phyloP scores from a whole-genome alignment of 257 asterid genomes.

The Nyctanthes arbortristis region DNA sequence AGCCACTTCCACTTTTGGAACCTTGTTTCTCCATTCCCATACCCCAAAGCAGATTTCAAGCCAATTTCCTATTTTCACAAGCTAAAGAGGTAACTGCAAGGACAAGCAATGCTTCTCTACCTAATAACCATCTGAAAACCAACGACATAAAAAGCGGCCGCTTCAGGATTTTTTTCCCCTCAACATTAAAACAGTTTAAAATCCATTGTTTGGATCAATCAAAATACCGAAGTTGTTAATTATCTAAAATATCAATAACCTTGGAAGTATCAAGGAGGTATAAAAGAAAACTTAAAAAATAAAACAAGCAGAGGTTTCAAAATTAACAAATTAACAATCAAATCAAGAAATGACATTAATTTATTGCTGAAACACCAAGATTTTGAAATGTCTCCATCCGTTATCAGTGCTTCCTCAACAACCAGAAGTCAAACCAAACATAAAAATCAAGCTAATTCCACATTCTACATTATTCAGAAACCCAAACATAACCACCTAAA shows the following conservation, averaged over 20 bases:
- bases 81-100: slow-evolving; percentile 19
- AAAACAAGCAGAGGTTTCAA: slow-evolving; percentile 9
- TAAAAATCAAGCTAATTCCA: neutral
- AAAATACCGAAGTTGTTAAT: neutral
- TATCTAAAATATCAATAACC: neutral
- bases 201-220: neutral
- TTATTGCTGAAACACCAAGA: neutral
- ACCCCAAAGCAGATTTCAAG: slow-evolving; percentile 18
- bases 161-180: too few relatives aligned
- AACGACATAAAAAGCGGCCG: neutral
- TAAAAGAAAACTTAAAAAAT: too few relatives aligned
- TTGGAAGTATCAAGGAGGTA: too few relatives aligned
- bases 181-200: too few relatives aligned
- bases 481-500: neutral
- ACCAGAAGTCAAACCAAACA: neutral
- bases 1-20: slow-evolving; percentile 71
- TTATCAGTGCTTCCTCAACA: neutral
- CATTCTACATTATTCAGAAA: neutral
- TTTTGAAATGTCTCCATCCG: neutral
- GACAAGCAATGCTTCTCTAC: slow-evolving; percentile 5
- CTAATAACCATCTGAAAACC: slow-evolving; percentile 36
- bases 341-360: slow-evolving; percentile 16
- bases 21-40: slow-evolving; percentile 77
- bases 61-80: slow-evolving; percentile 22
- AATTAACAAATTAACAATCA: slow-evolving; percentile 1